Percentiles rank a stretch among this genome's conserved stretches.
Evolutionary conservation across 1,139 yeast genomes (phyloP).

Genomic region (Yamadazyma sp.): DNA sequence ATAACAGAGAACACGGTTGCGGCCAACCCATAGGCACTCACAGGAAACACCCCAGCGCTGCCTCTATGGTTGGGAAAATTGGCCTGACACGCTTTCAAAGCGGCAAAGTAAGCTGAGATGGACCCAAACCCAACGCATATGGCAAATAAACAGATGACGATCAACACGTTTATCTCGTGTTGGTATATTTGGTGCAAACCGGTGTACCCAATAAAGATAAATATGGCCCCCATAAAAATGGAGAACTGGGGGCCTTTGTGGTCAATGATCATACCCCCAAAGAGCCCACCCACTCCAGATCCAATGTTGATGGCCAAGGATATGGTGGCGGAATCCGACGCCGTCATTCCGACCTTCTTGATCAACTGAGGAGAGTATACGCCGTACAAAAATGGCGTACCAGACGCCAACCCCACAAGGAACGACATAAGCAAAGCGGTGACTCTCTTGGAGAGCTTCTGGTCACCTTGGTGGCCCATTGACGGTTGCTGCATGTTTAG

Average conservation of each 20-base stretch:
- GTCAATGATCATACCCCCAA: constrained; percentile 70
- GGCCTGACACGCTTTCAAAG: constrained; percentile 67
- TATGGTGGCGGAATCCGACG: constrained; percentile 62
- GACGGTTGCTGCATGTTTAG: neutral
- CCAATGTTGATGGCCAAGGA: constrained; percentile 65
- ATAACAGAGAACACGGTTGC: constrained; percentile 46
- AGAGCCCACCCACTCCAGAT: constrained; percentile 64
- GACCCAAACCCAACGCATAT: constrained; percentile 61
- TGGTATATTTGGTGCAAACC: constrained; percentile 33
- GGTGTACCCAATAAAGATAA: constrained; percentile 45
- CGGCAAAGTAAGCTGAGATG: constrained; percentile 60
- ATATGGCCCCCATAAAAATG: constrained; percentile 52
- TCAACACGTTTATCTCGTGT: constrained; percentile 21
- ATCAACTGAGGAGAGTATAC: constrained; percentile 72
- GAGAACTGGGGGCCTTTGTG: constrained; percentile 55
- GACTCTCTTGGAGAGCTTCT: constrained; percentile 12
- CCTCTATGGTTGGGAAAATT: constrained; percentile 73
- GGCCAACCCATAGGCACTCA: constrained; percentile 55
- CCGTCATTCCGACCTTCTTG: constrained; percentile 53
- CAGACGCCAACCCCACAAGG: constrained; percentile 49
- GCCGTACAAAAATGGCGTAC: constrained; percentile 73
- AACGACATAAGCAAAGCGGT: constrained; percentile 21
- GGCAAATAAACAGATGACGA: constrained; percentile 39
- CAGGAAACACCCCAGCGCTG: constrained; percentile 65
- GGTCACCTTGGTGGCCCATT: neutral